These are phyloP conservation scores for Alternaria longipes DNA, from an alignment of 2,329 filamentous ascomycete genomes.

Conservation along the genomic window DNA sequence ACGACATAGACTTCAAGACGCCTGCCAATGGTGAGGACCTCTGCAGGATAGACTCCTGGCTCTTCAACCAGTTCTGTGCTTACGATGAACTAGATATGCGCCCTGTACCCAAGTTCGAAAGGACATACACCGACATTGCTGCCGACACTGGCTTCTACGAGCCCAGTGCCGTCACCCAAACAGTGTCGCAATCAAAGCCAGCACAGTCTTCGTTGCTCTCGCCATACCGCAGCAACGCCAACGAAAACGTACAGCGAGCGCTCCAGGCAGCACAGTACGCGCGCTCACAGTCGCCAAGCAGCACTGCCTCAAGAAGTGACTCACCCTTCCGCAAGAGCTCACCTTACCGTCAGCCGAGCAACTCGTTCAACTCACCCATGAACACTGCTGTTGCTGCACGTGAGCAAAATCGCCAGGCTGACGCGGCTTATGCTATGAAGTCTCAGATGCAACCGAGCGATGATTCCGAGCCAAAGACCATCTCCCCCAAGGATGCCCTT, in stretches of 20 bases:
- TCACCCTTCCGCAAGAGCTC: constrained; percentile 82
- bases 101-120: constrained; percentile 76
- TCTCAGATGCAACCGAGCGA: constrained; percentile 52
- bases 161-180: constrained; percentile 65
- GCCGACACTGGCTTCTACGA: constrained; percentile 82
- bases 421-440: constrained; percentile 59
- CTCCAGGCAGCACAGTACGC: constrained; percentile 81
- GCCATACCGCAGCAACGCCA: constrained; percentile 56
- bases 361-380: constrained; percentile 53
- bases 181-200: constrained; percentile 56
- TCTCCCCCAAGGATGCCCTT: constrained; percentile 92
- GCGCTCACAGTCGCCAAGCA: constrained; percentile 65
- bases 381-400: constrained; percentile 67
- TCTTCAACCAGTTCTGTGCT: constrained; percentile 73
- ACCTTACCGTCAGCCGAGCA: constrained; percentile 57
- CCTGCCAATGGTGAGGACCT: constrained; percentile 64
- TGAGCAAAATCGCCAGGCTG: constrained; percentile 70
- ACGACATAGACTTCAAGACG: constrained; percentile 63
- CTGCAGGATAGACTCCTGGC: constrained; percentile 55
- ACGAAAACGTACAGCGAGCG: constrained; percentile 73
- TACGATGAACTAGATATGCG: constrained; percentile 64
- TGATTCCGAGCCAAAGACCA: constrained; percentile 73
- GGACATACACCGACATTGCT: constrained; percentile 86
- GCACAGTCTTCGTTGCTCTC: constrained; percentile 59
- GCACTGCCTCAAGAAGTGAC: constrained; percentile 67